These are phyloP conservation scores for Debaryomyces maramus DNA, from an alignment of 805 yeast genomes.

Conservation along the genomic window DNA sequence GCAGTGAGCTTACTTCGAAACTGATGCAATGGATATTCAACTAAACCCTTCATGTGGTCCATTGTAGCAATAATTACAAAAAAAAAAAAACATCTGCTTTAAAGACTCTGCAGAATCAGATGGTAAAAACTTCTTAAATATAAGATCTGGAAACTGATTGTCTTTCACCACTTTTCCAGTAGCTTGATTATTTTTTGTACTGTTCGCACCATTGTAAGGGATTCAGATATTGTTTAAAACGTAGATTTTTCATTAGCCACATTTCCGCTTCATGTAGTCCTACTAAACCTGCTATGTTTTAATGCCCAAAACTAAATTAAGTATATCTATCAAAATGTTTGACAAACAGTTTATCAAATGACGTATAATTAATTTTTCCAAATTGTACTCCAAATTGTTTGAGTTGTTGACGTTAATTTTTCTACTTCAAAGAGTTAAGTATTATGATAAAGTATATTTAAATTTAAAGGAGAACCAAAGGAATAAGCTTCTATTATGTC, in stretches of 20 bases:
- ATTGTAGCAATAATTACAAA: too few relatives aligned
- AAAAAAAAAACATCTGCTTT: too few relatives aligned
- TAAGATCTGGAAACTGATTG: too few relatives aligned
- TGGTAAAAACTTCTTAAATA: too few relatives aligned
- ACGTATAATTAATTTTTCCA: slow-evolving; percentile 36
- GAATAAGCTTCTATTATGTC: slow-evolving; percentile 20
- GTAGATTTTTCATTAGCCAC: background rate
- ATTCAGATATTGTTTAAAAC: too few relatives aligned
- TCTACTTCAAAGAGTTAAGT: slow-evolving; percentile 13
- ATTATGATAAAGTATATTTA: slow-evolving; percentile 21
- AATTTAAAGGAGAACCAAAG: slow-evolving; percentile 23
- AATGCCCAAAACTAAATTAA: slow-evolving; percentile 18
- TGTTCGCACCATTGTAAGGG: too few relatives aligned
- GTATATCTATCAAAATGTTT: slow-evolving; percentile 21
- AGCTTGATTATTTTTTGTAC: too few relatives aligned
- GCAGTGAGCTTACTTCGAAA: too few relatives aligned
- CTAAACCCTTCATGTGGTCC: too few relatives aligned
- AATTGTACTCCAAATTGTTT: slow-evolving; percentile 11
- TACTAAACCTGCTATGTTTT: slow-evolving; percentile 13
- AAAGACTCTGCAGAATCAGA: too few relatives aligned
- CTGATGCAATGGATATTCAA: too few relatives aligned
- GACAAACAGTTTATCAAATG: slow-evolving; percentile 26
- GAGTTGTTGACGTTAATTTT: slow-evolving; percentile 28
- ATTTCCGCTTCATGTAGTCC: slow-evolving; percentile 10
- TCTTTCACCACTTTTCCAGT: too few relatives aligned